Percentiles rank a stretch among this genome's conserved stretches.
These are phyloP conservation scores for Xylaria hypoxylon DNA, from an alignment of 2,329 filamentous ascomycete species.

Conservation along the genomic window DNA sequence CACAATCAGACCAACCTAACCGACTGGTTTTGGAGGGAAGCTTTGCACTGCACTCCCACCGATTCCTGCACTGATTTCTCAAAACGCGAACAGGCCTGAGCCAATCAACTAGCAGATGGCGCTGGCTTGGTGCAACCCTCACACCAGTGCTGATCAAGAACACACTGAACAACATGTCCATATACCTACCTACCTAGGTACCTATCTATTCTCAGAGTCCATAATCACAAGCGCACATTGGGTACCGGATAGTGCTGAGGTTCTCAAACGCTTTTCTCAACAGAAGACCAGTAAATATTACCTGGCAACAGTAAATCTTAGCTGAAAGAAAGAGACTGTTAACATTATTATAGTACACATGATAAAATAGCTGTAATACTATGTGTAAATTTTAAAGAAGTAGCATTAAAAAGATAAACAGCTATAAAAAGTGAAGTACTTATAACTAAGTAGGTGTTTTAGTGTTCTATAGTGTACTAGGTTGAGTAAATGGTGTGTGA, in stretches of 20 bases:
- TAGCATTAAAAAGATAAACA: neutral
- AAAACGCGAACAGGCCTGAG: conserved; percentile 38
- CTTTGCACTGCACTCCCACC: conserved; percentile 24
- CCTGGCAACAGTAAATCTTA: no score
- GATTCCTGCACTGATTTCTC: conserved; percentile 14
- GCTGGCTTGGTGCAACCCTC: conserved; percentile 47
- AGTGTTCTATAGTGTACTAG: conserved; percentile 5
- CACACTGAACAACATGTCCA: conserved; percentile 20
- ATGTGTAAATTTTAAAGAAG: no score
- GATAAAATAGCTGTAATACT: no score
- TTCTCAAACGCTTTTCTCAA: no score
- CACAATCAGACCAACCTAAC: conserved; percentile 36
- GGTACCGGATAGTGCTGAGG: neutral
- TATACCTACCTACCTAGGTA: conserved; percentile 2
- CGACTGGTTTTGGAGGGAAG: conserved; percentile 28
- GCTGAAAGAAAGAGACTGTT: no score
- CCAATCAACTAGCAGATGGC: conserved; percentile 46
- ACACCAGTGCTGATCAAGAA: conserved; percentile 29
- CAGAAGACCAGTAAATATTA: neutral
- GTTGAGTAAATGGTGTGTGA: conserved; percentile 19
- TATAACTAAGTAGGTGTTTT: conserved; percentile 1
- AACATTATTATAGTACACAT: no score
- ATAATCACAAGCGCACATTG: neutral
- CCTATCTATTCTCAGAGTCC: neutral
- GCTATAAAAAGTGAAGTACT: neutral